Evolutionary conservation across 2,329 filamentous ascomycete species (phyloP).

Genomic region (Paracoccidioides brasiliensis): DNA sequence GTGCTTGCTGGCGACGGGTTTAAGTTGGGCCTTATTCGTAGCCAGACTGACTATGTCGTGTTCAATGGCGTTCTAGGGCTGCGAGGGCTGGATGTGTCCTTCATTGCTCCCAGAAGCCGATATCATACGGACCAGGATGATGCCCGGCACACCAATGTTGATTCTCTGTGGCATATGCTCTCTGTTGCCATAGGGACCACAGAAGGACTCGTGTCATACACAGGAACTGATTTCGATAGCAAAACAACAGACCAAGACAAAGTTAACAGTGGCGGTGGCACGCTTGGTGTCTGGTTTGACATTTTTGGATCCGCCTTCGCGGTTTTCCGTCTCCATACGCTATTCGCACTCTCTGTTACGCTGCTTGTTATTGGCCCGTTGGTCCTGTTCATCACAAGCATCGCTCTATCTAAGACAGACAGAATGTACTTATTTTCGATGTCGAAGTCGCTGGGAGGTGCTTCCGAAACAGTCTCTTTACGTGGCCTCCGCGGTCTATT

Average conservation of each 20-base stretch:
- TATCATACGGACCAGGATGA: conserved; percentile 93
- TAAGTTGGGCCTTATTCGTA: conserved; percentile 61
- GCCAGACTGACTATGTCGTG: conserved; percentile 79
- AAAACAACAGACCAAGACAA: conserved; percentile 44
- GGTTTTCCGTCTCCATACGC: conserved; percentile 62
- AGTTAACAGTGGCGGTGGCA: conserved; percentile 53
- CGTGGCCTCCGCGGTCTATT: conserved; percentile 73
- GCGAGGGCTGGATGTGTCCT: conserved; percentile 82
- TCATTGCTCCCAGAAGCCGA: conserved; percentile 69
- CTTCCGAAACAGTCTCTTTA: conserved; percentile 49
- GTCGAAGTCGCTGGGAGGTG: conserved; percentile 46
- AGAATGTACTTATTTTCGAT: conserved; percentile 82
- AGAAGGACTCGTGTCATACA: conserved; percentile 55
- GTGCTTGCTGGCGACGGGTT: conserved; percentile 78
- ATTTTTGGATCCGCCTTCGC: conserved; percentile 70
- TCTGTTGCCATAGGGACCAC: conserved; percentile 67
- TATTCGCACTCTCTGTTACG: conserved; percentile 80
- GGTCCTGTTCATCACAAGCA: conserved; percentile 54
- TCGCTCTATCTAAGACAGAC: conserved; percentile 55
- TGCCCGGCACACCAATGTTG: conserved; percentile 52
- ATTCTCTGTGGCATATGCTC: conserved; percentile 86
- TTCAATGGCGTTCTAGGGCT: conserved; percentile 67
- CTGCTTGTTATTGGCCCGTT: conserved; percentile 70
- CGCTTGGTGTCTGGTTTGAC: conserved; percentile 82
- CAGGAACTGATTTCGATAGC: conserved; percentile 52